A percentile compares a stretch with the other conserved stretches of the same genome.
Conservation (phyloP, 345 rosid genomes). For the Limnanthes douglasii region DNA sequence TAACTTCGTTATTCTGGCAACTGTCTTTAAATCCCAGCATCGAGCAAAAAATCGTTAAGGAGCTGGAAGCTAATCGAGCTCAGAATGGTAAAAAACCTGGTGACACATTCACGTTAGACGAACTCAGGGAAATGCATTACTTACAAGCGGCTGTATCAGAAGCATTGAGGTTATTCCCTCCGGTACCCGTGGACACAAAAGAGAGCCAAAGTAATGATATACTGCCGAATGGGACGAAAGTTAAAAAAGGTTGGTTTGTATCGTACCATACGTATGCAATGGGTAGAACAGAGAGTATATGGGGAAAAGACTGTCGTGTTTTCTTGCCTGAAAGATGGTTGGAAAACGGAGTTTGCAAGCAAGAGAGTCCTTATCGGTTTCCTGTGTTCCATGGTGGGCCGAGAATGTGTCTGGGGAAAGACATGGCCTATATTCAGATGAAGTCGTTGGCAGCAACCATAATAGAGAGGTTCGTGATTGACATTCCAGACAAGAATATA, state of each 20-base stretch:
- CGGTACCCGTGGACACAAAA: conserved; percentile 54
- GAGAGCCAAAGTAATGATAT: conserved; percentile 29
- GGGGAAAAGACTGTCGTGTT: conserved; percentile 35
- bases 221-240: conserved; percentile 35
- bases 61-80: conserved; percentile 6
- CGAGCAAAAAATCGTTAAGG: conserved; percentile 14
- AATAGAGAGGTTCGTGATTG: conserved; percentile 12
- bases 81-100: conserved; percentile 8
- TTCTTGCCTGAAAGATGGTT: conserved; percentile 54
- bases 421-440: conserved; percentile 28
- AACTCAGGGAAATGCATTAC: conserved; percentile 26
- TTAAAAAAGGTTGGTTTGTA: conserved; percentile 29
- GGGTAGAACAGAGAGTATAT: conserved; percentile 43
- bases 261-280: conserved; percentile 50
- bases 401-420: conserved; percentile 27
- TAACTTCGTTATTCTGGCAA: conserved; percentile 39
- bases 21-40: conserved; percentile 25
- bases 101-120: conserved; percentile 15
- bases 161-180: conserved; percentile 42
- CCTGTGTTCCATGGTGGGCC: conserved; percentile 32
- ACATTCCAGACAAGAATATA: conserved; percentile 28
- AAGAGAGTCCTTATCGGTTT: conserved; percentile 15
- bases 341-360: conserved; percentile 12
- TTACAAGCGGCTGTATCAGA: conserved; percentile 46
- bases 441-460: conserved; percentile 19